These are phyloP conservation scores for Russula foetens DNA, from an alignment of 768 basidiomycete genomes.

Conservation along the genomic window DNA sequence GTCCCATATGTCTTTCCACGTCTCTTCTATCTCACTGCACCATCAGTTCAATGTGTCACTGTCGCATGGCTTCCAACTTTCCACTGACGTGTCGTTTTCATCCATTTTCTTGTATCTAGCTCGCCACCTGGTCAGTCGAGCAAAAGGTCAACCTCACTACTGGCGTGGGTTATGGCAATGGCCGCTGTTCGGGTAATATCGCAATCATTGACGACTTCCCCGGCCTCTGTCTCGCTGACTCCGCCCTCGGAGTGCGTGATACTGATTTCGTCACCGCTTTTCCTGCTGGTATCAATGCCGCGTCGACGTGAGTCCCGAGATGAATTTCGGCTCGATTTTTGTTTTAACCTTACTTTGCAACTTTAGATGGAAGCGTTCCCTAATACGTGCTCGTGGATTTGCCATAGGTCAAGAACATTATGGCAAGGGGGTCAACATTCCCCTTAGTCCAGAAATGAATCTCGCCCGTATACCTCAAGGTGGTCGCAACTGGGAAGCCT, in stretches of 20 bases:
- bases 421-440: no score
- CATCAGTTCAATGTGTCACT: not conserved
- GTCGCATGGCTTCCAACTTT: not conserved
- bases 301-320: constrained; percentile 52
- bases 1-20: no score
- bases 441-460: no score
- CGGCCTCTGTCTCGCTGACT: constrained; percentile 68
- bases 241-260: constrained; percentile 70
- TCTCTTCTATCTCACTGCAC: not conserved
- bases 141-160: constrained; percentile 20
- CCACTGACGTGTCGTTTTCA: not conserved
- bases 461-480: no score
- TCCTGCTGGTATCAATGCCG: constrained; percentile 78
- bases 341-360: no score
- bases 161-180: constrained; percentile 42
- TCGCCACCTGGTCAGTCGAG: constrained; percentile 16
- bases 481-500: no score
- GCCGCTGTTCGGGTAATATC: constrained; percentile 64
- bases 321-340: not conserved
- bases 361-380: no score
- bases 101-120: not conserved
- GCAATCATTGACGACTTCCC: constrained; percentile 47
- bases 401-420: no score
- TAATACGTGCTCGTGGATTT: no score
- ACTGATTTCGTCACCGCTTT: constrained; percentile 69